Evolutionary conservation across 2,329 filamentous ascomycete species (phyloP).

Genomic region (Parafenestella ontariensis): DNA sequence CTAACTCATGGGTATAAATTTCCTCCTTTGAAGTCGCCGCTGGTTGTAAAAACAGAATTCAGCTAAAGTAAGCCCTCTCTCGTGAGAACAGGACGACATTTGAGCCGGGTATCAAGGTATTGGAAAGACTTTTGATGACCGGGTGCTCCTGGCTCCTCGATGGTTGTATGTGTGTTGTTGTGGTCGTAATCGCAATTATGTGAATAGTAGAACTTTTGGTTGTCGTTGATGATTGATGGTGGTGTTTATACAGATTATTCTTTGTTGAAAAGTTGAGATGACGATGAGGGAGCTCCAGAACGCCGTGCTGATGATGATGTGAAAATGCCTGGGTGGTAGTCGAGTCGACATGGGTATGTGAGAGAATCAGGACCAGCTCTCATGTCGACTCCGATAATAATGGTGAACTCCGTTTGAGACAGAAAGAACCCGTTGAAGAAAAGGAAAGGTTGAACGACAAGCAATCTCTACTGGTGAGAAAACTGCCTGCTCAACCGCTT

Average conservation of each 20-base stretch:
- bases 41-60: no score
- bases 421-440: slow-evolving; percentile 4
- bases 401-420: slow-evolving; percentile 6
- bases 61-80: slow-evolving; percentile 16
- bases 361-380: slow-evolving; percentile 53
- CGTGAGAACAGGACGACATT: slow-evolving; percentile 12
- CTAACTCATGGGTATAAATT: slow-evolving; percentile 2
- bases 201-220: slow-evolving; percentile 20
- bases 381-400: slow-evolving; percentile 7
- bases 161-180: slow-evolving; percentile 34
- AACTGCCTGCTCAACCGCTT: slow-evolving; percentile 43
- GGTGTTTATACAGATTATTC: slow-evolving; percentile 4
- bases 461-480: slow-evolving; percentile 32
- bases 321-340: slow-evolving; percentile 15
- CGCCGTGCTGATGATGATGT: slow-evolving; percentile 12
- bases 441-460: slow-evolving; percentile 3
- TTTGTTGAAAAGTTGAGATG: background rate
- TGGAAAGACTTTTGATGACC: slow-evolving; percentile 8
- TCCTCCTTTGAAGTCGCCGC: background rate
- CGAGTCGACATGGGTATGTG: slow-evolving; percentile 12
- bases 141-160: slow-evolving; percentile 44
- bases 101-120: slow-evolving; percentile 13
- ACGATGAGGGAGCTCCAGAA: background rate
- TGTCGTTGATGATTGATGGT: slow-evolving; percentile 8
- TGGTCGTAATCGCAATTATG: background rate